Conservation (phyloP, 345 rosid species). For the Microcos paniculata region DNA sequence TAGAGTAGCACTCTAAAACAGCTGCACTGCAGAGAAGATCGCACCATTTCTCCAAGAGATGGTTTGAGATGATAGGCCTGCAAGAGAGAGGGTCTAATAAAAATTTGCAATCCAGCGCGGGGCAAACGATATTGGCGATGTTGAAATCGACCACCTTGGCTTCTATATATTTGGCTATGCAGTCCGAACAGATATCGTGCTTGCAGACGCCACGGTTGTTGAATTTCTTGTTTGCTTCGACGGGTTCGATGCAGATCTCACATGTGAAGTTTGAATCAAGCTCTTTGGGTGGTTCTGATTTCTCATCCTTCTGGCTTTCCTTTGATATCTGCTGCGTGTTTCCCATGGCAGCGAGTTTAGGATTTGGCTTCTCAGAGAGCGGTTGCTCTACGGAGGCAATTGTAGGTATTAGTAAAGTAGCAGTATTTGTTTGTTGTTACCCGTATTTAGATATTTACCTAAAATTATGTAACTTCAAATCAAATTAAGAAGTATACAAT, state of each 20-base stretch:
- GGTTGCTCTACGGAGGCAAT: too few relatives aligned
- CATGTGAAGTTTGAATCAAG: not conserved
- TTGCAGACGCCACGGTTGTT: not conserved
- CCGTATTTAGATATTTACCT: too few relatives aligned
- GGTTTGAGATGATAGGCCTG: not conserved
- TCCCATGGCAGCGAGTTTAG: too few relatives aligned
- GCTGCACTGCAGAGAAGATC: not conserved
- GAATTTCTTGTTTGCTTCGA: not conserved
- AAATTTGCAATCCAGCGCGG: not conserved
- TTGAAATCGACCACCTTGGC: not conserved
- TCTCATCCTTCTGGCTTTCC: too few relatives aligned
- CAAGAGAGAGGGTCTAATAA: not conserved
- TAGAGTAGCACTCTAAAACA: not conserved
- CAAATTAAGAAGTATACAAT: too few relatives aligned
- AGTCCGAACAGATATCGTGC: not conserved
- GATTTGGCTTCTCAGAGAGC: too few relatives aligned
- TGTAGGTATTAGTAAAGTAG: too few relatives aligned
- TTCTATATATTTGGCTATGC: slow-evolving; percentile 3
- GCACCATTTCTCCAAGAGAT: not conserved
- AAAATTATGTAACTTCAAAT: too few relatives aligned
- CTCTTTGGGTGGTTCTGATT: too few relatives aligned
- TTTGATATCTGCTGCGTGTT: too few relatives aligned
- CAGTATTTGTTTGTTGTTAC: too few relatives aligned
- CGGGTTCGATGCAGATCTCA: not conserved
- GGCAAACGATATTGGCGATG: not conserved